Conservation (phyloP, 495 filamentous ascomycete species). For the Xylaria curta region DNA sequence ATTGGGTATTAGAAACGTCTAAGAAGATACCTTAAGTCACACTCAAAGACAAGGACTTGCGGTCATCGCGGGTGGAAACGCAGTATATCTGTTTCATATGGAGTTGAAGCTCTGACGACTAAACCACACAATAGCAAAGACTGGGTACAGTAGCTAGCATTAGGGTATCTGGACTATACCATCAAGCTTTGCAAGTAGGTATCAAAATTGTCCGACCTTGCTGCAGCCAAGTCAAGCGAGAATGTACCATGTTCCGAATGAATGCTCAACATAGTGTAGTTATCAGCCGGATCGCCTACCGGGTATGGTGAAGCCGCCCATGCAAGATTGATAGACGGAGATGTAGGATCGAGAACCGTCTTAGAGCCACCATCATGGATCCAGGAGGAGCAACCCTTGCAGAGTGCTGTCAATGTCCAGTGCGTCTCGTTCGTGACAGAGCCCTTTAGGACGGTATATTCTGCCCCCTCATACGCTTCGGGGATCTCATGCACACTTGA, state of each 20-base stretch:
- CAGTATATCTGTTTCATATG: not conserved
- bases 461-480: slow-evolving; percentile 36
- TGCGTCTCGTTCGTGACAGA: slow-evolving; percentile 45
- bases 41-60: not conserved
- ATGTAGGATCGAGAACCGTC: slow-evolving; percentile 42
- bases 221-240: slow-evolving; percentile 43
- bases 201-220: slow-evolving; percentile 48
- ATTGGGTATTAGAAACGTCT: not conserved
- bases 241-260: slow-evolving; percentile 48
- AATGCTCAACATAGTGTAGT: slow-evolving; percentile 46
- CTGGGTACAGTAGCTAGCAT: not conserved
- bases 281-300: slow-evolving; percentile 43
- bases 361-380: slow-evolving; percentile 33
- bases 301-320: slow-evolving; percentile 45
- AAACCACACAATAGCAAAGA: not conserved
- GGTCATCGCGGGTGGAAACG: not conserved
- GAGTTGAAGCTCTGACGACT: not conserved
- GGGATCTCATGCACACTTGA: slow-evolving; percentile 35
- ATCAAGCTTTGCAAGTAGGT: slow-evolving; percentile 2
- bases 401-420: slow-evolving; percentile 46
- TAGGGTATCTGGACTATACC: not conserved
- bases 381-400: slow-evolving; percentile 46
- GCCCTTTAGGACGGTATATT: slow-evolving; percentile 43
- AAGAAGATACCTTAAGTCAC: not conserved
- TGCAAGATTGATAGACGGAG: slow-evolving; percentile 46